Evolutionary conservation across 441 rosid genomes (phyloP), one percentile per base, ranked within the genome.

Genomic region (Croton setiger): DNA sequence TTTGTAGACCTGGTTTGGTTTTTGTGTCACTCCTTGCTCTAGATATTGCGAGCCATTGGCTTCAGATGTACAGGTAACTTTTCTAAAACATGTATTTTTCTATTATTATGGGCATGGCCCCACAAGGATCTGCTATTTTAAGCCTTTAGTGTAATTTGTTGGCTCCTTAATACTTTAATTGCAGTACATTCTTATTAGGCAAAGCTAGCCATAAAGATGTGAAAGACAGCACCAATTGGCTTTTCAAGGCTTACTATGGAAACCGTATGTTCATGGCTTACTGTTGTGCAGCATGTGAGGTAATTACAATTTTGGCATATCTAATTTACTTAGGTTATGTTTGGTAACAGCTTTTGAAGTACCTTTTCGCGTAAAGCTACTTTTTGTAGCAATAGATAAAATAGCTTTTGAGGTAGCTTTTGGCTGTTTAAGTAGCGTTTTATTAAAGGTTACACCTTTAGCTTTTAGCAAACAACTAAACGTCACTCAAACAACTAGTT

Each of bases 271-370:
- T 95, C 81, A 92, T 95, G 98, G 93, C 87, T 68, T 95, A 81
- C 68, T 95, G 99, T 68, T 92, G 97, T 27, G 93, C 81, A 72
- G 93, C 98, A 2, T 95, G 99, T 75, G 98, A 95, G 99, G 99
- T 87, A 81, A 75, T 60, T 68, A 60, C 35, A 36, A 43, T 43
- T 67, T 54, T 12, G 3, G 20, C 14, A 39, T 37, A 2, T 44
- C 57, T 18, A n/a, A 47, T 69, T 51, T 20, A 13, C 47, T 57
- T 13, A 27, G 31, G 31, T 27, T 27, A 1, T 27, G 31, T 27
- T 27, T 27, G 2, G 31, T 27, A 27, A 27, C 31, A 27, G 31
- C 31, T 27, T 27, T 27, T 0, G 31, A 27, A 27, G 31, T 27
- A 27, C 2, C 2, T 27, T 27, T 27, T 27, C 1, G 31, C 2